Base-by-base conservation (phyloP, 441 rosid species). In the Mallotus japonicus region DNA sequence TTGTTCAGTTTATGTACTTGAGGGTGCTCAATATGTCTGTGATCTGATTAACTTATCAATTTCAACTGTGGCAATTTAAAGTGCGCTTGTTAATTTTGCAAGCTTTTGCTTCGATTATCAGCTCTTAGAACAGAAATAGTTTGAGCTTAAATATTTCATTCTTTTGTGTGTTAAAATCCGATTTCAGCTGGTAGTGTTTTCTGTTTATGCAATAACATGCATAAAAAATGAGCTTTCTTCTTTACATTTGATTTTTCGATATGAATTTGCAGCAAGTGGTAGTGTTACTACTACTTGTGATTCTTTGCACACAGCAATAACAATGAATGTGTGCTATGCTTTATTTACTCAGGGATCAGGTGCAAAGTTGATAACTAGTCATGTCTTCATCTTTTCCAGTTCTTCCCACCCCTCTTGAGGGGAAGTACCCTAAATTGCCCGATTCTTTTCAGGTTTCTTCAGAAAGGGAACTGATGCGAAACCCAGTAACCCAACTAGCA, bases 361-460 rank as follows among this genome's bases (percentile, higher is more conserved):
- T 62, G 62, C 24, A 70, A 75, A 73, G 66, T 56, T 75, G 71
- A 70, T 65, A 61, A 70, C 60, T 34, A 69, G 59, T 80, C 62
- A 81, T 83, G 85, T 78, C 87, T 73, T 87, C 90, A 8, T 83
- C 80, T 65, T 87, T 74, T 69, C 80, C 84, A 46, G 83, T 85
- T 77, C 78, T 81, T 71, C 83, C 80, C 37, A 62, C 76, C 53
- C 62, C 69, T 62, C 62, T 77, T 42, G 78, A 80, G 67, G 83
- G 76, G 73, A 86, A 75, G 75, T 81, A 78, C 73, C 75, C 78
- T 37, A 82, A 81, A 51, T 77, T 80, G 63, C 81, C 84, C 49
- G 77, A 72, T 61, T 68, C 83, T 63, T 84, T 83, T 74, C 86
- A 77, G 87, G 81, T 78, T 78, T 78, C 85, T 69, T 77, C 84